Evolutionary conservation across 2,329 filamentous ascomycete genomes (phyloP), one percentile per base, ranked within the genome.

Genomic region (Chalara sp.): DNA sequence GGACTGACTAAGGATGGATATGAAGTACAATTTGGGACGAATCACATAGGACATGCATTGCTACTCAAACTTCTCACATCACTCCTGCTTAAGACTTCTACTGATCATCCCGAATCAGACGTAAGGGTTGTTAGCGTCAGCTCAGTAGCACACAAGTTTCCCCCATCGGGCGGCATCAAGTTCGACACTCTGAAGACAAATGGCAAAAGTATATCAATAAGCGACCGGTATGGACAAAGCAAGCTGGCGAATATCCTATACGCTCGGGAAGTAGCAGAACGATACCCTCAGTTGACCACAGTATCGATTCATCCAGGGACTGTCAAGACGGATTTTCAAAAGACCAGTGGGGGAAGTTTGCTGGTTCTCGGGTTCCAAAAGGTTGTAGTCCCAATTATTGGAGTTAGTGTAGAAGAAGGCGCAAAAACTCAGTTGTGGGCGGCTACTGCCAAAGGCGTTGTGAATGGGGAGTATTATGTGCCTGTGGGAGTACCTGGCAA

Each of bases 11-110:
- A 61, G 30, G 70, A 76, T 30, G 72, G 73, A 8, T 76, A 75
- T 52, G 76, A 78, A 56, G 55, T 70, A 11, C 70, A 75, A 52
- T 74, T 77, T 52, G 72, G 69, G 1, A 72, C 68, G 6, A 78
- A 78, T 51, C 71, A 76, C 58, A 56, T 77, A 41, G 73, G 73
- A 12, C 73, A 76, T 48, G 70, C 72, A 6, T 63, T 73, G 4
- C 63, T 78, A 13, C 61, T 68, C 10, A 64, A 68, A 53, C 61
- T 67, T 2, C 58, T 75, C 11, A 49, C 68, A 1, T 68, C 67
- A 6, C 57, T 56, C 6, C 53, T 72, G 5, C 47, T 63, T 21
- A 57, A 58, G 12, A 67, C 65, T 1, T 39, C 51, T n/a, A 42
- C 48, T 28, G 31, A 52, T 6, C 47, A 50, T 1, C 51, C 56